Conservation (phyloP, 768 basidiomycete genomes). For the Rickenella mellea region DNA sequence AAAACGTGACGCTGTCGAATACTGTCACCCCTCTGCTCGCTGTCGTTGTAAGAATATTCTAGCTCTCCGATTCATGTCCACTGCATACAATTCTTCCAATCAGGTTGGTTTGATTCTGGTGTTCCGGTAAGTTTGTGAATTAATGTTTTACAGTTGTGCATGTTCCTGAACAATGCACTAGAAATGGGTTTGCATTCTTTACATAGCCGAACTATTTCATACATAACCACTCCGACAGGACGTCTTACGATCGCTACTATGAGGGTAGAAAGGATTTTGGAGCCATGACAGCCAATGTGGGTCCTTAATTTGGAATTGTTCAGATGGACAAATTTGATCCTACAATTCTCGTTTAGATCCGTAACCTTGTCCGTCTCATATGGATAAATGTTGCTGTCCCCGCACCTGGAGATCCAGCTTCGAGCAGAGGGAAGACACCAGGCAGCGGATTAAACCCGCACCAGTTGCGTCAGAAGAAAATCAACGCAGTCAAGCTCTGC, state of each 20-base stretch:
- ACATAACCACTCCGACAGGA: slow-evolving; percentile 34
- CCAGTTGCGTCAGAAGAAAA: slow-evolving; percentile 58
- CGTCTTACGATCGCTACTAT: slow-evolving; percentile 81
- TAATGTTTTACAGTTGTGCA: not conserved
- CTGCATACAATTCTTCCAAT: slow-evolving; percentile 1
- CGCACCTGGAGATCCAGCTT: slow-evolving; percentile 34
- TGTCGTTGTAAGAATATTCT: slow-evolving; percentile 67
- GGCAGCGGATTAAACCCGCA: slow-evolving; percentile 31
- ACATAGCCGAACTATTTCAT: slow-evolving; percentile 9
- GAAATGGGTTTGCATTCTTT: slow-evolving; percentile 48
- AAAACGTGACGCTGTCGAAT: slow-evolving; percentile 60
- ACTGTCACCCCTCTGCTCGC: slow-evolving; percentile 82
- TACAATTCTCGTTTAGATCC: slow-evolving; percentile 28
- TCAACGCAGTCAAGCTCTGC: slow-evolving; percentile 57
- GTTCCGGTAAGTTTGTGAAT: slow-evolving; percentile 60
- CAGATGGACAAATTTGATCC: not conserved
- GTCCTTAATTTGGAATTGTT: slow-evolving; percentile 6
- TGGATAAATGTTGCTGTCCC: slow-evolving; percentile 76
- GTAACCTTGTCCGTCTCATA: slow-evolving; percentile 67
- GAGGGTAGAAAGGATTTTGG: slow-evolving; percentile 86
- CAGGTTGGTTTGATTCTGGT: slow-evolving; percentile 86
- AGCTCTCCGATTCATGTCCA: not conserved
- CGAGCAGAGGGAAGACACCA: slow-evolving; percentile 44
- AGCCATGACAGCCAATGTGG: slow-evolving; percentile 52
- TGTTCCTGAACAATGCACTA: slow-evolving; percentile 14